A percentile compares a stretch with the other conserved stretches of the same genome.
These are phyloP conservation scores for Cladorrhinum sp. DNA, from an alignment of 2,329 filamentous ascomycete genomes.

Conservation along the genomic window DNA sequence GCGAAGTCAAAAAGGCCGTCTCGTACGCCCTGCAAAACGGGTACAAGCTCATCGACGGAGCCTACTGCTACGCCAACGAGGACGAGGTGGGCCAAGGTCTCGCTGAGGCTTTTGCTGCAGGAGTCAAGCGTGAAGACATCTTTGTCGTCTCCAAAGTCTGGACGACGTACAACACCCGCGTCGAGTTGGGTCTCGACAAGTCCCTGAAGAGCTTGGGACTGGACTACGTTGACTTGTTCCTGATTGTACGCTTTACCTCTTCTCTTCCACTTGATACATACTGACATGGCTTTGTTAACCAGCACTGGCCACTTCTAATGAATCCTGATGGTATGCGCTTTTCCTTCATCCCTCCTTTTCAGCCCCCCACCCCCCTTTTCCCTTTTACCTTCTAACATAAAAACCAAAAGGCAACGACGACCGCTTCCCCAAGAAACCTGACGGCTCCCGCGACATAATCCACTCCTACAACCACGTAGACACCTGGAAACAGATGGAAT, in stretches of 20 bases:
- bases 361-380: neutral
- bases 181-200: constrained; percentile 67
- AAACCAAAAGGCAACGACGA: constrained; percentile 57
- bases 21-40: constrained; percentile 55
- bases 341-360: too few species aligned
- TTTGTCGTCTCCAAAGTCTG: constrained; percentile 86
- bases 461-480: constrained; percentile 66
- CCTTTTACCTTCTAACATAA: neutral
- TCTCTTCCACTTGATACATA: neutral
- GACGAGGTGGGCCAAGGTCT: constrained; percentile 77
- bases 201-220: constrained; percentile 70
- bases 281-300: neutral
- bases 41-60: constrained; percentile 65
- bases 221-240: constrained; percentile 77
- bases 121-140: constrained; percentile 72
- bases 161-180: constrained; percentile 72
- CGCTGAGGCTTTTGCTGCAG: constrained; percentile 66
- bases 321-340: constrained; percentile 62
- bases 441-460: constrained; percentile 73
- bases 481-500: constrained; percentile 76
- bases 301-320: constrained; percentile 79
- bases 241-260: constrained; percentile 50
- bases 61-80: constrained; percentile 79
- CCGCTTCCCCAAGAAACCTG: constrained; percentile 69
- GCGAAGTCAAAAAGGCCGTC: constrained; percentile 58